A percentile compares a stretch with the other conserved stretches of the same genome.
Evolutionary conservation across 129 eudicot species (phyloP).

Genomic region (Pulicaria dysenterica): DNA sequence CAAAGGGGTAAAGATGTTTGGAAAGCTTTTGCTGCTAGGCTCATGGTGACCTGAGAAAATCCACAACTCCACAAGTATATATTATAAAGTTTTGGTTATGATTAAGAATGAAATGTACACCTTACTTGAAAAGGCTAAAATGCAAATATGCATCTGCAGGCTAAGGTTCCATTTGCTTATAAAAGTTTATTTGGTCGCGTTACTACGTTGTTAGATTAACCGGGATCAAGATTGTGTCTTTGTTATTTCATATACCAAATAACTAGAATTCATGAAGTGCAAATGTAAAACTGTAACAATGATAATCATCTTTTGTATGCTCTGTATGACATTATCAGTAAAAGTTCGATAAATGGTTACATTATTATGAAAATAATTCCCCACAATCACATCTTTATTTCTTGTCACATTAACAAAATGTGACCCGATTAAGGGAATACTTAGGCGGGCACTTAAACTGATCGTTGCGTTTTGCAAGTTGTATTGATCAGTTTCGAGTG

Average conservation of each 20-base stretch:
- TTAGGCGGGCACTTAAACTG: not conserved
- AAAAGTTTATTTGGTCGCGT: not conserved
- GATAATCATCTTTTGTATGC: too few relatives aligned
- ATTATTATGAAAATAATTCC: not conserved
- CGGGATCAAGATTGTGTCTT: not conserved
- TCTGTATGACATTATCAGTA: too few relatives aligned
- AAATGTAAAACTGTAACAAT: too few relatives aligned
- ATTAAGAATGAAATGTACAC: not conserved
- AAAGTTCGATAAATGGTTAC: too few relatives aligned
- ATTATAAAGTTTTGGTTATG: not conserved
- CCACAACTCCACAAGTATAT: not conserved
- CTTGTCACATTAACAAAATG: not conserved
- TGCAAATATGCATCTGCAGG: too few relatives aligned
- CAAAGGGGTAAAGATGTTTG: slow-evolving; percentile 83
- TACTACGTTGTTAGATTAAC: too few relatives aligned
- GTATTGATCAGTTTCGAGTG: too few relatives aligned
- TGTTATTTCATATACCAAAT: too few relatives aligned
- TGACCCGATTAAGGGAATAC: not conserved
- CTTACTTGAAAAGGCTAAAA: too few relatives aligned
- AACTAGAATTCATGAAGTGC: too few relatives aligned
- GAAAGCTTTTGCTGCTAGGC: slow-evolving; percentile 96
- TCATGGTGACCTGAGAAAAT: slow-evolving; percentile 72
- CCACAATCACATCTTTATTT: not conserved
- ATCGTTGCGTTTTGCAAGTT: not conserved
- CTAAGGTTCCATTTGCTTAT: not conserved